Conservation (phyloP, 2,329 filamentous ascomycete species). For the Phaeosphaeriaceae sp. region DNA sequence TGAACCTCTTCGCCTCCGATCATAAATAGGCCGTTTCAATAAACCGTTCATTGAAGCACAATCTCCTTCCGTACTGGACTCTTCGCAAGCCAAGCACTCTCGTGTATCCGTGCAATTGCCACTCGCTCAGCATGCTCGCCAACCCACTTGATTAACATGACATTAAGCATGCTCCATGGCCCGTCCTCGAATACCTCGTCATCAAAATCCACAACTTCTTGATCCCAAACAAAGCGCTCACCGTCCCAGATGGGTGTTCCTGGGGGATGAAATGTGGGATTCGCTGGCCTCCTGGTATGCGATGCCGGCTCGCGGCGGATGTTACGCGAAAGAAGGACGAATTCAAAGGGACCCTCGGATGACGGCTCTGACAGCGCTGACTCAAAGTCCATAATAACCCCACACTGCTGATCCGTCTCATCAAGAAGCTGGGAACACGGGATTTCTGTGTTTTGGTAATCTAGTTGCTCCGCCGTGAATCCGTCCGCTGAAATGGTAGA, state of each 20-base stretch:
- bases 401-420: slow-evolving; percentile 28
- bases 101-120: slow-evolving; percentile 41
- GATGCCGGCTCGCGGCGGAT: slow-evolving; percentile 24
- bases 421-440: slow-evolving; percentile 36
- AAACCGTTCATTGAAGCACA: slow-evolving; percentile 24
- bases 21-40: neutral
- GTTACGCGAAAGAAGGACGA: slow-evolving; percentile 38
- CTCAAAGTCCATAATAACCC: slow-evolving; percentile 42
- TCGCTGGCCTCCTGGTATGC: slow-evolving; percentile 15
- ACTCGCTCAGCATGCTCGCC: slow-evolving; percentile 34
- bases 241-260: slow-evolving; percentile 43
- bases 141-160: slow-evolving; percentile 41
- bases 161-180: slow-evolving; percentile 43
- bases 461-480: slow-evolving; percentile 34
- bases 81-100: slow-evolving; percentile 34
- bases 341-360: slow-evolving; percentile 32
- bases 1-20: no score
- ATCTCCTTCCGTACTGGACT: slow-evolving; percentile 31
- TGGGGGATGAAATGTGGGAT: slow-evolving; percentile 35
- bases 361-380: slow-evolving; percentile 23
- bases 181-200: slow-evolving; percentile 25
- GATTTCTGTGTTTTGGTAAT: slow-evolving; percentile 26
- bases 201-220: slow-evolving; percentile 35
- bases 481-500: slow-evolving; percentile 31
- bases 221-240: slow-evolving; percentile 34